Evolutionary conservation across 345 rosid species (phyloP).

Genomic region (Physaria fendleri): DNA sequence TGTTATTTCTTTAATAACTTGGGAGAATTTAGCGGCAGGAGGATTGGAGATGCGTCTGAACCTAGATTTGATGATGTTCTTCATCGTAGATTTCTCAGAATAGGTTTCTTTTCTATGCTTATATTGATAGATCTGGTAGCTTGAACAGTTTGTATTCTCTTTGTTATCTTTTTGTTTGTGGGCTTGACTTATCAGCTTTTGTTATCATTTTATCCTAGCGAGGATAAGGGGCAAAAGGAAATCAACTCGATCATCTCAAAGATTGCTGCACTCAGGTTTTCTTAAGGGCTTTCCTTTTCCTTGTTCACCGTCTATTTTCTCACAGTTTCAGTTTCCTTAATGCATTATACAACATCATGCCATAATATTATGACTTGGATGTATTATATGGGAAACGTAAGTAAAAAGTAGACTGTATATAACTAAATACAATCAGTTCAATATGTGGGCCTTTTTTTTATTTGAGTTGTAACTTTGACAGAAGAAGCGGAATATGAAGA

Average conservation of each 20-base stretch:
- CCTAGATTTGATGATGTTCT: conserved; percentile 52
- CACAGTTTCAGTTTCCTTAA: neutral
- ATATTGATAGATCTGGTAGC: neutral
- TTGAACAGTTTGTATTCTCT: neutral
- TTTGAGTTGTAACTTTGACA: conserved; percentile 23
- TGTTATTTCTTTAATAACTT: conserved; percentile 78
- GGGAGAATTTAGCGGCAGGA: conserved; percentile 50
- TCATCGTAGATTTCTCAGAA: conserved; percentile 75
- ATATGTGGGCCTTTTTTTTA: neutral
- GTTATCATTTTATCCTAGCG: conserved; percentile 35
- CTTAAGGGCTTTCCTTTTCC: neutral
- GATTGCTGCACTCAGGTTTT: conserved; percentile 39
- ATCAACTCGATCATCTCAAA: conserved; percentile 31
- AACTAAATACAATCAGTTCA: neutral
- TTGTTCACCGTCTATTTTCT: neutral
- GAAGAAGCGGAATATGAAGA: conserved; percentile 51
- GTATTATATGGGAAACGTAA: conserved; percentile 2
- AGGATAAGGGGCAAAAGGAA: conserved; percentile 42
- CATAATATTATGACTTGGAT: neutral
- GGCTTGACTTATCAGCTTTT: conserved; percentile 14
- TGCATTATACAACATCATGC: neutral
- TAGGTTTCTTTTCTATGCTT: conserved; percentile 37
- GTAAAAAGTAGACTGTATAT: neutral
- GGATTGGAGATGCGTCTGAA: conserved; percentile 38
- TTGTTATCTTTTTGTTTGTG: neutral